Percentiles rank a stretch among this genome's conserved stretches.
Conservation (phyloP, 2,329 filamentous ascomycete genomes). For the Cytospora leucostoma region DNA sequence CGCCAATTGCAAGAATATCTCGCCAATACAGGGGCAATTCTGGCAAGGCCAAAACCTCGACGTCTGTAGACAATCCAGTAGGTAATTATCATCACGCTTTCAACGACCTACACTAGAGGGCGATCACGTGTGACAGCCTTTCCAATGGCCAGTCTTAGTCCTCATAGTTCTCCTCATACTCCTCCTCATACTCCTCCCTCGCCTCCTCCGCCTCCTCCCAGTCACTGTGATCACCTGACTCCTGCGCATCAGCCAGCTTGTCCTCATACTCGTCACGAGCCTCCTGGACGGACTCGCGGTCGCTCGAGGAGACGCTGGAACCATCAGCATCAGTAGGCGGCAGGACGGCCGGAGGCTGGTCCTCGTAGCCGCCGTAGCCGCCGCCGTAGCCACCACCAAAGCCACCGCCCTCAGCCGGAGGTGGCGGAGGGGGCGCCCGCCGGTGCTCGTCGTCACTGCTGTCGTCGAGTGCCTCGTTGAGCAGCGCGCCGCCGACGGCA, state of each 20-base stretch:
- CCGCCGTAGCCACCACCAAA: conserved; percentile 25
- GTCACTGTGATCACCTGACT: conserved; percentile 53
- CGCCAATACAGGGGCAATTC: not conserved
- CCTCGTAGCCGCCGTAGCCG: conserved; percentile 29
- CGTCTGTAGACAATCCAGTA: not conserved
- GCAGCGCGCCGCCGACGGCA: conserved; percentile 57
- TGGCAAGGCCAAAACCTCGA: not conserved
- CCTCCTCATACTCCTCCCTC: conserved; percentile 52
- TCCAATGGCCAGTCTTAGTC: conserved; percentile 19
- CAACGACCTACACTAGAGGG: not conserved
- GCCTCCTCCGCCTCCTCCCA: conserved; percentile 55
- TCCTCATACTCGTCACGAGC: conserved; percentile 48
- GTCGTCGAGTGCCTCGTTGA: conserved; percentile 57
- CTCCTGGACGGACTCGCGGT: conserved; percentile 45
- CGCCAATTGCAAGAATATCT: not conserved
- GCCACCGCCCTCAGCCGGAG: conserved; percentile 21
- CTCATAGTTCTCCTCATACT: conserved; percentile 48
- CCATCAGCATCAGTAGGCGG: conserved; percentile 45
- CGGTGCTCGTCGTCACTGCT: conserved; percentile 29
- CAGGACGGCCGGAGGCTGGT: conserved; percentile 39
- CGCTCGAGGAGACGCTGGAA: conserved; percentile 44
- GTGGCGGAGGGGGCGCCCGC: conserved; percentile 19
- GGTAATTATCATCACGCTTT: too few relatives aligned
- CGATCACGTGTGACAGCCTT: not conserved
- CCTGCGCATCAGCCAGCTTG: conserved; percentile 41